Evolutionary conservation across 2,329 filamentous ascomycete species (phyloP), one percentile per base, ranked within the genome.

Genomic region (Cladobotryum protrusum): DNA sequence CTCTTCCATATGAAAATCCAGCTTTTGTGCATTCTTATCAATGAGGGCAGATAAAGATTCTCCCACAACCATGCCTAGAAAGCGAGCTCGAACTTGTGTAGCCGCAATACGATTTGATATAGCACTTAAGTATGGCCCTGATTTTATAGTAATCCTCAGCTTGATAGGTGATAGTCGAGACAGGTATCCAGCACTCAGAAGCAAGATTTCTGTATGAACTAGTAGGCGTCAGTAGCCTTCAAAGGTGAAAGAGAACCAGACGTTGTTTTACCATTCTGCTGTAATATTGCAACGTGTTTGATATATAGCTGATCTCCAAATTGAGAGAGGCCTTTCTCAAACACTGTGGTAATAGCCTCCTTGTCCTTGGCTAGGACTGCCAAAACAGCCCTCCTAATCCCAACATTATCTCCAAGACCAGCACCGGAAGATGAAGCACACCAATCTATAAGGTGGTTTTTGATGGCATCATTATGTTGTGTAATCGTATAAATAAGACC

Each of bases 291-390:
- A 0, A 86, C 81, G 66, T 97, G 90, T 51, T 82, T 87, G 58
- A 97, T 89, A 60, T 90, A 95, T 11, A 97, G 72, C 45, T 86
- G 82, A 59, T 96, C 91, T 1, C 89, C 88, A 65, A 97, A 96
- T 44, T 86, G 80, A 36, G 73, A 73, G 44, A 96, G 71, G 44
- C 77, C 80, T 61, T 82, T 88, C 59, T 90, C 82, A 49, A 92
- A 64, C 34, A 87, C 70, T 0, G 64, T 70, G 5, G 75, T 69
- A 2, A 89, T 68, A 17, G 68, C 68, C 1, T 74, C 73, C 52
- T 70, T 77, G 43, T 76, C 72, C 36, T 75, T 66, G 11, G 76
- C 72, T 17, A 88, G 63, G 8, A 76, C 75, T 20, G 79, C 78
- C 37, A 89, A 55, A 9, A 83, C 76, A 15, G 85, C 84, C 54